Conservation (phyloP, 2,329 filamentous ascomycete genomes). For the Apiospora malaysiana region DNA sequence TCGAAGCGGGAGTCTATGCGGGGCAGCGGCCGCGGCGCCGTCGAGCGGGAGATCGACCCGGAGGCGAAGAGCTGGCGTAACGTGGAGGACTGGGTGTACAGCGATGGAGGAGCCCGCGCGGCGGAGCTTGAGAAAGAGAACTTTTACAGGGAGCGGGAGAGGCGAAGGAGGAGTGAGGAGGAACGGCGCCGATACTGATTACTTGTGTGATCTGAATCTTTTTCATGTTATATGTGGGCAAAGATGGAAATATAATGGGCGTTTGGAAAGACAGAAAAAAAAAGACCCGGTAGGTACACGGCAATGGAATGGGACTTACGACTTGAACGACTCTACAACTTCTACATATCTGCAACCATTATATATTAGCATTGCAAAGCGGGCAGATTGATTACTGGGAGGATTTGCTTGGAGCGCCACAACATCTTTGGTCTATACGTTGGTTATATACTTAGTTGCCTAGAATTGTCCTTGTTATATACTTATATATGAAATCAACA, state of each 20-base stretch:
- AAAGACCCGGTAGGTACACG: neutral
- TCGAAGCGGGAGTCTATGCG: neutral
- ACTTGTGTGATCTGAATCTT: neutral
- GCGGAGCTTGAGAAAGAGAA: slow-evolving; percentile 5
- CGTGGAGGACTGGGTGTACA: slow-evolving; percentile 41
- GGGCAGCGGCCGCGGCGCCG: slow-evolving; percentile 27
- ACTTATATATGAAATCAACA: neutral
- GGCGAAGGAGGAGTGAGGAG: neutral
- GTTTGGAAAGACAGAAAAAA: neutral
- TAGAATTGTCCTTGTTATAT: neutral
- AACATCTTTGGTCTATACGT: neutral
- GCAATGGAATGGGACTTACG: slow-evolving; percentile 7
- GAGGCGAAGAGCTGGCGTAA: slow-evolving; percentile 40
- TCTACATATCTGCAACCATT: neutral
- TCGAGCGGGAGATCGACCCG: slow-evolving; percentile 38
- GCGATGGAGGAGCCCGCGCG: neutral
- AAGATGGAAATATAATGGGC: neutral
- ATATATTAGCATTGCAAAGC: slow-evolving; percentile 8
- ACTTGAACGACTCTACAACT: neutral
- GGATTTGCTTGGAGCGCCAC: slow-evolving; percentile 5
- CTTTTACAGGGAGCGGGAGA: neutral
- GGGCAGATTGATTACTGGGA: slow-evolving; percentile 5
- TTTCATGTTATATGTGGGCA: neutral
- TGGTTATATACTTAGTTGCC: neutral
- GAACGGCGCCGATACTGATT: neutral